phyloP scores from a whole-genome alignment of 495 filamentous ascomycete genomes.

The Neurospora sp. region DNA sequence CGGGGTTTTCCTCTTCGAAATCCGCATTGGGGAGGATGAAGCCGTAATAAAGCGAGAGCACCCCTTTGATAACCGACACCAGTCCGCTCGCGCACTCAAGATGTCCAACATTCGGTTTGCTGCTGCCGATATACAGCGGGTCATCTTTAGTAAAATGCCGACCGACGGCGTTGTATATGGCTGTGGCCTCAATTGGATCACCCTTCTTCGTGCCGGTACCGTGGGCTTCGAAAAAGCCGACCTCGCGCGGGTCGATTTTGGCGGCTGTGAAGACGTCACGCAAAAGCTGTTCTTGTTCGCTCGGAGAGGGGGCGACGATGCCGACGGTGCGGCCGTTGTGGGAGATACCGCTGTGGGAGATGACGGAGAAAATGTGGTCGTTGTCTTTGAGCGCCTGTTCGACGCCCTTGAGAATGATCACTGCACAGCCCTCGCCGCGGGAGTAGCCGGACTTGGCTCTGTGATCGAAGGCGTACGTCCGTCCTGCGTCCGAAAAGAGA shows the following conservation, averaged over 20 bases:
- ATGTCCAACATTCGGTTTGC: slow-evolving; percentile 54
- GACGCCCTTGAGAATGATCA: slow-evolving; percentile 44
- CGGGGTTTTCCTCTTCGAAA: slow-evolving; percentile 35
- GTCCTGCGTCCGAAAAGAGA: slow-evolving; percentile 28
- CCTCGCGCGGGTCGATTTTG: slow-evolving; percentile 29
- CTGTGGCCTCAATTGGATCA: slow-evolving; percentile 51
- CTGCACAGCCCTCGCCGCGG: slow-evolving; percentile 32
- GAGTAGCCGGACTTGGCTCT: slow-evolving; percentile 36
- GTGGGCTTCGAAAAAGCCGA: slow-evolving; percentile 42
- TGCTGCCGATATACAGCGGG: slow-evolving; percentile 45
- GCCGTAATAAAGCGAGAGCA: slow-evolving; percentile 49
- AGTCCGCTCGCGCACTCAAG: slow-evolving; percentile 48
- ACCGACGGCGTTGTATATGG: slow-evolving; percentile 40
- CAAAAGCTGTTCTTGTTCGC: slow-evolving; percentile 41
- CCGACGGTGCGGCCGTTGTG: slow-evolving; percentile 46
- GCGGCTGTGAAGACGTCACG: slow-evolving; percentile 32
- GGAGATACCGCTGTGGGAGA: slow-evolving; percentile 43
- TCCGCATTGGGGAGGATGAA: slow-evolving; percentile 41
- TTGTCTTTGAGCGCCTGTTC: slow-evolving; percentile 40
- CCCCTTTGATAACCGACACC: slow-evolving; percentile 47
- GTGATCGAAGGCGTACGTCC: slow-evolving; percentile 31
- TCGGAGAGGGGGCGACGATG: slow-evolving; percentile 42
- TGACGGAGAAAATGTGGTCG: slow-evolving; percentile 47
- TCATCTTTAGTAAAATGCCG: slow-evolving; percentile 23
- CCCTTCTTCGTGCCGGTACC: slow-evolving; percentile 52